A percentile compares a stretch with the other conserved stretches of the same genome.
Conservation (phyloP, 768 basidiomycete genomes). For the Suillus clintonianus region DNA sequence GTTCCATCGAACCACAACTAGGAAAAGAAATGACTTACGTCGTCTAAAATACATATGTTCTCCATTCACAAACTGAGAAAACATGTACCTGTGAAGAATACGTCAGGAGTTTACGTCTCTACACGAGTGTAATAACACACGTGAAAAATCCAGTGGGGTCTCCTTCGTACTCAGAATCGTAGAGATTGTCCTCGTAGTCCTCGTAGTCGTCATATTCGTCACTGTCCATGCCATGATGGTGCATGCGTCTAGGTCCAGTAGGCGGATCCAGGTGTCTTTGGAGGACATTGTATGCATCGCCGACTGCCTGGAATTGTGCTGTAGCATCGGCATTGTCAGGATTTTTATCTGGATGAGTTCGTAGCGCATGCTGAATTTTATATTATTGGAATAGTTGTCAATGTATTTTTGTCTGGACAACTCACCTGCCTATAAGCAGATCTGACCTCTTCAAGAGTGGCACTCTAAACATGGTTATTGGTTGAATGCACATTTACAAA, state of each 20-base stretch:
- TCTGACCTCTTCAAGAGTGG: conserved; percentile 65
- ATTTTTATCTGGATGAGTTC: conserved; percentile 80
- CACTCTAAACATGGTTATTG: conserved; percentile 42
- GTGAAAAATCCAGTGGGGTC: conserved; percentile 45
- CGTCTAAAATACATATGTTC: conserved; percentile 25
- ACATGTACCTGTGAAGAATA: conserved; percentile 44
- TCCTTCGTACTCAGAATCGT: conserved; percentile 33
- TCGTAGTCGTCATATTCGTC: conserved; percentile 36
- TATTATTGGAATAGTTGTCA: conserved; percentile 2
- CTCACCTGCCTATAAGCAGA: conserved; percentile 67
- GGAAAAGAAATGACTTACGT: conserved; percentile 27
- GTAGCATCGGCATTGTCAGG: conserved; percentile 65
- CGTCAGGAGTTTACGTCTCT: conserved; percentile 5
- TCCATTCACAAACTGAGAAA: conserved; percentile 45
- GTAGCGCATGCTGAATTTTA: conserved; percentile 52
- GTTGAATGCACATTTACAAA: neutral
- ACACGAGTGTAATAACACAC: conserved; percentile 32
- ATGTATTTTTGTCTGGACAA: conserved; percentile 4
- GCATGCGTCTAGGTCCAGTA: conserved; percentile 22
- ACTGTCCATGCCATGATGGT: conserved; percentile 31
- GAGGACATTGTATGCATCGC: conserved; percentile 67
- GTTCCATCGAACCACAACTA: conserved; percentile 6
- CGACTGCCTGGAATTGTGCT: conserved; percentile 65
- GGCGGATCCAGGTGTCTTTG: conserved; percentile 52
- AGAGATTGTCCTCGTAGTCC: conserved; percentile 32